phyloP scores from a whole-genome alignment of 2,329 filamentous ascomycete species.

The Clarireedia homoeocarpa region DNA sequence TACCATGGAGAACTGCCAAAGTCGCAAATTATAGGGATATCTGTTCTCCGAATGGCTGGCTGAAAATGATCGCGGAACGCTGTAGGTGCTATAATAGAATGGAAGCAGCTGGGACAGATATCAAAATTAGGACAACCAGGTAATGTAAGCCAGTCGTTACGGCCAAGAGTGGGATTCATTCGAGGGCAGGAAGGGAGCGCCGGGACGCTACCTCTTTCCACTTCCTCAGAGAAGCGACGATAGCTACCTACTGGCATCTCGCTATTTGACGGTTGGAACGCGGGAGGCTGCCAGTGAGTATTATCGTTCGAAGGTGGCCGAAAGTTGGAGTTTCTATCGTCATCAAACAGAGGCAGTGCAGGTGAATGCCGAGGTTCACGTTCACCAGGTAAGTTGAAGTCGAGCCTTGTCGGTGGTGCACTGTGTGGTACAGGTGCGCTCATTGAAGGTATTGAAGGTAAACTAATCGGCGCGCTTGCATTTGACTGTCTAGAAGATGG shows the following conservation, averaged over 20 bases:
- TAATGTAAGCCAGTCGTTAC: constrained; percentile 76
- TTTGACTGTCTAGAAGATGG: constrained; percentile 18
- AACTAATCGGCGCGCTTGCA: background rate
- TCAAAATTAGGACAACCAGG: constrained; percentile 63
- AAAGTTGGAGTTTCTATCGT: constrained; percentile 8
- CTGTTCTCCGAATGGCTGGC: constrained; percentile 48
- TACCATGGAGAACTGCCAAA: constrained; percentile 75
- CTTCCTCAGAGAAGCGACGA: constrained; percentile 47
- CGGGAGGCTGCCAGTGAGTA: constrained; percentile 38
- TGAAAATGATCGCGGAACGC: constrained; percentile 62
- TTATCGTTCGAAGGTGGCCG: constrained; percentile 8
- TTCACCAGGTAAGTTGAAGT: constrained; percentile 17
- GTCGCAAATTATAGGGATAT: constrained; percentile 60
- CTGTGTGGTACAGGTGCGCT: constrained; percentile 7
- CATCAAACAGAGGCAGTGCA: constrained; percentile 15
- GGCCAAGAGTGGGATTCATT: constrained; percentile 50
- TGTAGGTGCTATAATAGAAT: constrained; percentile 58
- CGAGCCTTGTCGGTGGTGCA: constrained; percentile 15
- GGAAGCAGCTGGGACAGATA: constrained; percentile 77
- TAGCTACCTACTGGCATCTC: constrained; percentile 40
- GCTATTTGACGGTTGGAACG: constrained; percentile 34
- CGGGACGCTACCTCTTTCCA: constrained; percentile 35
- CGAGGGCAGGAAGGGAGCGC: constrained; percentile 63
- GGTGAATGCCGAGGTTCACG: constrained; percentile 16
- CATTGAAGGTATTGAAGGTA: constrained; percentile 10